Evolutionary conservation across 495 filamentous ascomycete species (phyloP).

Genomic region (Penicillium silybi): DNA sequence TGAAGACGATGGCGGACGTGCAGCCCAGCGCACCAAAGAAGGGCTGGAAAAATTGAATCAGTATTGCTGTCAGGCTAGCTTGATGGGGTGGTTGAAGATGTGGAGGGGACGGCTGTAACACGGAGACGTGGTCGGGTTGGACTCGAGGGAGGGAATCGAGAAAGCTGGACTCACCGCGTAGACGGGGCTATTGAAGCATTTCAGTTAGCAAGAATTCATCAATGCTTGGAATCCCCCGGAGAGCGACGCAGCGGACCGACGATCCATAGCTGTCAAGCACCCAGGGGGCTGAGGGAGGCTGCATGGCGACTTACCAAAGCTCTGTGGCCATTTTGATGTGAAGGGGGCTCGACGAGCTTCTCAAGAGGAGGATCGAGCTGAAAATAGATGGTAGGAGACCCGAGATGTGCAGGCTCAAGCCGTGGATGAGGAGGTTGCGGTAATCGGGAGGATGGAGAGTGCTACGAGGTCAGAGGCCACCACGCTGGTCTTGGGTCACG

Average conservation of each 20-base stretch:
- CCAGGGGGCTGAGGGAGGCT: slow-evolving; percentile 32
- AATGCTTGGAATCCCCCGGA: slow-evolving; percentile 7
- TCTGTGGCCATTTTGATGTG: slow-evolving; percentile 57
- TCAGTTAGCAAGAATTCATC: slow-evolving; percentile 37
- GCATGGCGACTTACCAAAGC: slow-evolving; percentile 56
- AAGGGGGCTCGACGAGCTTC: slow-evolving; percentile 6
- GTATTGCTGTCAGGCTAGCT: slow-evolving; percentile 15
- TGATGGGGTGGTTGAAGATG: slow-evolving; percentile 1
- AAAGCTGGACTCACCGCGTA: slow-evolving; percentile 83
- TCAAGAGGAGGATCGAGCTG: slow-evolving; percentile 15
- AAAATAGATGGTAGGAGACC: slow-evolving; percentile 16
- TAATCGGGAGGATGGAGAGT: slow-evolving; percentile 32
- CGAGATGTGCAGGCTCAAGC: slow-evolving; percentile 21
- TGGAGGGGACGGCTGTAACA: slow-evolving; percentile 17
- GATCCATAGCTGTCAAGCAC: slow-evolving; percentile 21
- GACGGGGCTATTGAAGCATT: slow-evolving; percentile 66
- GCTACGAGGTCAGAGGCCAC: slow-evolving; percentile 41
- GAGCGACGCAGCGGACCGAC: slow-evolving; percentile 21
- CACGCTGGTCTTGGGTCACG: slow-evolving; percentile 37
- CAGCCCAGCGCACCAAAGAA: slow-evolving; percentile 99
- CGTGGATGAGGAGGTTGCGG: slow-evolving; percentile 25
- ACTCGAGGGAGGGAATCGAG: slow-evolving; percentile 1
- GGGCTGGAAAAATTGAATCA: slow-evolving; percentile 55
- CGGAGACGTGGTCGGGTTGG: slow-evolving; percentile 10
- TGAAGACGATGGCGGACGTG: slow-evolving; percentile 97